Base-by-base conservation (phyloP, 2,329 filamentous ascomycete genomes). In the Mycocentrospora acerina region DNA sequence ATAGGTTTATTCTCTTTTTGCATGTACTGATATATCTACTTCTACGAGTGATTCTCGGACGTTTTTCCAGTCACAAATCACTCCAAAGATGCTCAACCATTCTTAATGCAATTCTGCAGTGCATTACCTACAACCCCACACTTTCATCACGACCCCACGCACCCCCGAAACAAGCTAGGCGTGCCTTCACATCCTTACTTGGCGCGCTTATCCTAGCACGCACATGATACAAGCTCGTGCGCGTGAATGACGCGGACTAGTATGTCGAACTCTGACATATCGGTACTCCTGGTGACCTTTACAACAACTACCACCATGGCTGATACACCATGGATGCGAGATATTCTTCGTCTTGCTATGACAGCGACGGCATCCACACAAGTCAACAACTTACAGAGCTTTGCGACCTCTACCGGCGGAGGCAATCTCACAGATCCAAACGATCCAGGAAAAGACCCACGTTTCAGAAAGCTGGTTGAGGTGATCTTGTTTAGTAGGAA, bases 401-500 rank as follows among this genome's bases (percentile, higher is more conserved):
- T 36, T 19, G 40, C 32, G 12, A 30, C 31, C 35, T 29, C 39
- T 15, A 37, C 38, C 7, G 43, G 38, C 17, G 35, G 41, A 24
- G 47, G 40, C 26, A 40, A 54, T 5, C 44, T 51, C n/a, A 35
- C 51, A 16, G 51, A 56, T 33, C 53, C 57, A 13, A 43, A 59
- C n/a, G 59, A 67, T 29, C 61, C 63, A 12, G 60, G 60, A 5
- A 60, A 60, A 32, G 62, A 68, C 39, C 66, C 64, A 5, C 47
- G 62, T 17, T 65, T 68, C 35, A 46, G 55, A 29, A 62, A 60
- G 37, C 46, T 69, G 6, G 59, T 69, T 9, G 60, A 67, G 26
- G 64, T 57, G 9, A 60, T 71, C n/a, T 30, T 66, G 22, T 72
- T 64, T 45, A 64, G 65, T 4, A 49, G 68, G 37, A 52, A 53